These are phyloP conservation scores for Fusarium sp. DNA, from an alignment of 2,329 filamentous ascomycete species.

Conservation along the genomic window DNA sequence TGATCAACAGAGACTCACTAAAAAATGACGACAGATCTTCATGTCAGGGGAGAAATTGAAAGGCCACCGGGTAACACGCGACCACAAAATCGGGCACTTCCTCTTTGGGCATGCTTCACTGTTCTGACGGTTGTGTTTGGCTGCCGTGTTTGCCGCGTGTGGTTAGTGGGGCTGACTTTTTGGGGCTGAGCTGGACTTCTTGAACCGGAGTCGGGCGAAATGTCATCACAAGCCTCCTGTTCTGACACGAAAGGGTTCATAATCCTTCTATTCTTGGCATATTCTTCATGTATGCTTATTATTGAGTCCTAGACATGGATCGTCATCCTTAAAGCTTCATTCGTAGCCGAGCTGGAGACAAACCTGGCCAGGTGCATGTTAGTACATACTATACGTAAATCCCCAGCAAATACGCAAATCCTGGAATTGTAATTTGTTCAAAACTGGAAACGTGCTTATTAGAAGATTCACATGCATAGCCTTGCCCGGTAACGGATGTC, in stretches of 20 bases:
- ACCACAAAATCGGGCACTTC: not conserved
- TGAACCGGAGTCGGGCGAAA: not conserved
- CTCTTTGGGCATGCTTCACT: not conserved
- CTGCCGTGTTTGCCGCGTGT: not conserved
- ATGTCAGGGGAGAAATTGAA: not conserved
- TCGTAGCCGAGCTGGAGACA: not conserved
- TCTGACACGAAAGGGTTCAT: not conserved
- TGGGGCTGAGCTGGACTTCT: not conserved
- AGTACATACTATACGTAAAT: not conserved
- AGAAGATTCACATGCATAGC: not conserved
- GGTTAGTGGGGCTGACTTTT: not conserved
- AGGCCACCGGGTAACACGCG: not conserved
- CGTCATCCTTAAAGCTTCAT: not conserved
- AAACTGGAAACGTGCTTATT: fast-evolving
- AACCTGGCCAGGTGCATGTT: not conserved
- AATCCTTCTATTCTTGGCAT: not conserved
- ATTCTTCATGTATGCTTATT: not conserved
- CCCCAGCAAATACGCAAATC: conserved; percentile 4
- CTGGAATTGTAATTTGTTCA: not conserved
- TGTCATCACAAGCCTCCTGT: not conserved
- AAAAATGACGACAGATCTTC: conserved; percentile 11
- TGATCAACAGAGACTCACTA: not conserved
- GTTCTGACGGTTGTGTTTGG: not conserved
- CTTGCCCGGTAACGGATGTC: not conserved
- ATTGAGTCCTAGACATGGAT: not conserved